These are phyloP conservation scores for Saccharomyces kudriavzevii DNA, from an alignment of 805 yeast species.

Conservation along the genomic window DNA sequence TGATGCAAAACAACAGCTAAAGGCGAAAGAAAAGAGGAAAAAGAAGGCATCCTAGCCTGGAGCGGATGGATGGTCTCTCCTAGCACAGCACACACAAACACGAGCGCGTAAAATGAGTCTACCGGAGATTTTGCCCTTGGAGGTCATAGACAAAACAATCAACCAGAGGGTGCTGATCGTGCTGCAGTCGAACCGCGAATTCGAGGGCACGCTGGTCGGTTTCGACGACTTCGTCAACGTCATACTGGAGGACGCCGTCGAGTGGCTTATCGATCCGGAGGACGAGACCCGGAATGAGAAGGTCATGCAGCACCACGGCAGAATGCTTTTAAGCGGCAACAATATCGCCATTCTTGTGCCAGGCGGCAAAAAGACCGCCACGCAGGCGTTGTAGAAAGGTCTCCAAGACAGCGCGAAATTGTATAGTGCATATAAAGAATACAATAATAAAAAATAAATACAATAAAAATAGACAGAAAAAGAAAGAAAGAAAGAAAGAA, in stretches of 20 bases:
- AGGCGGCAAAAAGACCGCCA: constrained; percentile 32
- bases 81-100: not conserved
- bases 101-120: constrained; percentile 8
- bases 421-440: not conserved
- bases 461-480: too few relatives aligned
- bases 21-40: not conserved
- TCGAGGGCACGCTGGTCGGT: constrained; percentile 81
- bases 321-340: constrained; percentile 65
- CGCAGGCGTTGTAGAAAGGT: not conserved
- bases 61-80: not conserved
- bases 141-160: constrained; percentile 78
- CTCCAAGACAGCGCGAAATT: not conserved
- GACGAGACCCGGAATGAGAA: constrained; percentile 31
- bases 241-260: constrained; percentile 64
- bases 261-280: constrained; percentile 17
- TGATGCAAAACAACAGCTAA: not conserved
- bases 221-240: constrained; percentile 94
- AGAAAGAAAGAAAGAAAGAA: too few relatives aligned
- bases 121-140: constrained; percentile 53
- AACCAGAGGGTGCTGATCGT: constrained; percentile 74
- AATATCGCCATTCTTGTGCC: constrained; percentile 63
- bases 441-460: not conserved
- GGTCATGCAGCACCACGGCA: constrained; percentile 38
- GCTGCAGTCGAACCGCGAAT: constrained; percentile 59
- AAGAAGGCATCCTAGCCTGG: not conserved